Evolutionary conservation across 1,284 basidiomycete genomes (phyloP).

Genomic region (Pascua sp.): DNA sequence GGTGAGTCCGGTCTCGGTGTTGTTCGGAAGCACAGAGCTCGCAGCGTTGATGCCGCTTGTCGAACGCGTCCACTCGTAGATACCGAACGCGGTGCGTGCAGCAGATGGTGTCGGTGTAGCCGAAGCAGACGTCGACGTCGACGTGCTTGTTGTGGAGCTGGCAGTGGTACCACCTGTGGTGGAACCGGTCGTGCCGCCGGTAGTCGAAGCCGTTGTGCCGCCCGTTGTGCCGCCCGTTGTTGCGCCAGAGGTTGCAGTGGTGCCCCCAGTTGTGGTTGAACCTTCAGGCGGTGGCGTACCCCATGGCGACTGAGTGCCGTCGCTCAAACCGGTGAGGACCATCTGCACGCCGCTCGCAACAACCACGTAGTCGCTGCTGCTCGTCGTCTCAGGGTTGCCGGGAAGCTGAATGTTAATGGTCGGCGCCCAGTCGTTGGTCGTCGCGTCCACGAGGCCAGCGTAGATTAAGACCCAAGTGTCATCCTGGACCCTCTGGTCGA

Average conservation of each 20-base stretch:
- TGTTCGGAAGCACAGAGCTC: conserved; percentile 57
- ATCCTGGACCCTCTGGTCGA: conserved; percentile 69
- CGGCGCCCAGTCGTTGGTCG: conserved; percentile 64
- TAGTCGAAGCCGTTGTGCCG: background rate
- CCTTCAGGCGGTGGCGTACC: background rate
- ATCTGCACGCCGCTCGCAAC: conserved; percentile 78
- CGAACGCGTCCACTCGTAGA: conserved; percentile 37
- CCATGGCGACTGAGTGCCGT: background rate
- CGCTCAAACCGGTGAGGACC: conserved; percentile 54
- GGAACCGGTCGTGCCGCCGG: background rate
- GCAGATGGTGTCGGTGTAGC: conserved; percentile 15
- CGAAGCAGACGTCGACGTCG: conserved; percentile 19
- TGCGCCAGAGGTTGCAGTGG: background rate
- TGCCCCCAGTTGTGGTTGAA: too few relatives aligned
- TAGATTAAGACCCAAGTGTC: conserved; percentile 69
- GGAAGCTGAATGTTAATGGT: conserved; percentile 70
- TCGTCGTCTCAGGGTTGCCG: conserved; percentile 60
- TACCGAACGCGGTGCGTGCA: conserved; percentile 31
- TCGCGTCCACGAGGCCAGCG: conserved; percentile 72
- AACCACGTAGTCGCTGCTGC: conserved; percentile 66
- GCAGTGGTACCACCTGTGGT: background rate
- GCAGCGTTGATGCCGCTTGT: conserved; percentile 33
- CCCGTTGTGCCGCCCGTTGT: background rate
- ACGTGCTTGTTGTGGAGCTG: conserved; percentile 5
- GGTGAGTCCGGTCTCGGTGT: conserved; percentile 69